Evolutionary conservation across 768 basidiomycete genomes (phyloP).

Genomic region (Ramaria sp.): DNA sequence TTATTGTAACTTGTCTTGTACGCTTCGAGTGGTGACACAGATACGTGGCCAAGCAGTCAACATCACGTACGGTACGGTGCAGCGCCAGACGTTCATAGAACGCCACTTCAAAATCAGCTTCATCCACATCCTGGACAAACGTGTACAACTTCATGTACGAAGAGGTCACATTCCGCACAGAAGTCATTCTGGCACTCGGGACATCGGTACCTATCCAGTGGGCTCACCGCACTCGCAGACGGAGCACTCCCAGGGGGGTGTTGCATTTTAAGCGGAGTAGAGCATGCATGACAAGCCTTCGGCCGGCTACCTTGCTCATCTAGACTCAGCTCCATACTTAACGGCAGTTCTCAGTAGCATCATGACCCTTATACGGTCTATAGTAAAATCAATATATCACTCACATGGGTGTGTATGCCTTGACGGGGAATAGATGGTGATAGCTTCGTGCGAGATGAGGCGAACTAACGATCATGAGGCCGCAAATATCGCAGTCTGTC

Average conservation of each 20-base stretch:
- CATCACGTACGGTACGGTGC: too few species aligned
- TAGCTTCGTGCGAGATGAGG: conserved; percentile 96
- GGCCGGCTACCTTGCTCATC: conserved; percentile 27
- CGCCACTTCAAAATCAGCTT: background rate
- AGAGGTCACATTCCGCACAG: conserved; percentile 92
- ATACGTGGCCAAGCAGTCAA: too few species aligned
- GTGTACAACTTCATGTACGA: conserved; percentile 91
- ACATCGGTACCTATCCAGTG: conserved; percentile 82
- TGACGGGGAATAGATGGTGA: conserved; percentile 92
- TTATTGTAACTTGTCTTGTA: background rate
- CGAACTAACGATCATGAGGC: conserved; percentile 94
- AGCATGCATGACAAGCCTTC: conserved; percentile 66
- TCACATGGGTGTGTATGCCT: conserved; percentile 72
- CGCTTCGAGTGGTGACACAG: too few species aligned
- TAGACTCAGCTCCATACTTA: conserved; percentile 26
- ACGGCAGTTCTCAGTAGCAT: background rate
- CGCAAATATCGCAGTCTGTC: conserved; percentile 95
- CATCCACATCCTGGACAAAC: conserved; percentile 81
- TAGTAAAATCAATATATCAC: conserved; percentile 22
- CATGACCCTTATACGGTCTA: conserved; percentile 1
- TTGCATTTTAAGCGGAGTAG: conserved; percentile 50
- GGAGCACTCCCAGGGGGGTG: conserved; percentile 25
- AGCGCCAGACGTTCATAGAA: too few species aligned
- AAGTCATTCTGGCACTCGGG: conserved; percentile 80
- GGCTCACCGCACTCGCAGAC: conserved; percentile 61